Conservation (phyloP, 2,329 filamentous ascomycete genomes). For the Aspergillus floridensis region DNA sequence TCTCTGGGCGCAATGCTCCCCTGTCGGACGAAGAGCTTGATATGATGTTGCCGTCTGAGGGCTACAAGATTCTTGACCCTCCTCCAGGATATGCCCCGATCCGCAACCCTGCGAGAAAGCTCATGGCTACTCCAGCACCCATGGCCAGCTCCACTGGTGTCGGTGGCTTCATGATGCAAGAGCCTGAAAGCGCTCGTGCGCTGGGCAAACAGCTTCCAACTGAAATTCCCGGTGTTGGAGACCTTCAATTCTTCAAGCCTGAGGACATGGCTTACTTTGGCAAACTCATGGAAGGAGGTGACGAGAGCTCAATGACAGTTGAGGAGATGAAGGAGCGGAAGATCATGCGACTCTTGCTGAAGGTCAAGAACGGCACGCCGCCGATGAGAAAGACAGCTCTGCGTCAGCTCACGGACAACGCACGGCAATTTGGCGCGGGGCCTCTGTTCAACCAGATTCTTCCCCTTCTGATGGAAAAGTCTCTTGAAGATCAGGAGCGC, state of each 20-base stretch:
- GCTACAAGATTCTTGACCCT: constrained; percentile 87
- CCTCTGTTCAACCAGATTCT: constrained; percentile 96
- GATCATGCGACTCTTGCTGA: constrained; percentile 93
- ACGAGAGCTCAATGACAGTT: constrained; percentile 87
- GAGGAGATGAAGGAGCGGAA: constrained; percentile 97
- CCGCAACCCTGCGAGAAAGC: constrained; percentile 70
- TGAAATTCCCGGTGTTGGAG: constrained; percentile 92
- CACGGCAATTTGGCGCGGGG: constrained; percentile 89
- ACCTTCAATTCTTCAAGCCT: constrained; percentile 96
- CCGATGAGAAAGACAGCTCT: constrained; percentile 98
- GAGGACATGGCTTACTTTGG: constrained; percentile 99
- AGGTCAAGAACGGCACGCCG: constrained; percentile 98
- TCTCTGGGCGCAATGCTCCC: constrained; percentile 73
- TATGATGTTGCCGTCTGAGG: constrained; percentile 82
- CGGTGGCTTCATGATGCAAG: constrained; percentile 94
- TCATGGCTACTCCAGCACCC: constrained; percentile 71
- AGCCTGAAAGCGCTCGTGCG: constrained; percentile 77
- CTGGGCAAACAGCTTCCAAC: constrained; percentile 89
- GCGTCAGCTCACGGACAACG: constrained; percentile 95
- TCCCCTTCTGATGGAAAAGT: constrained; percentile 96
- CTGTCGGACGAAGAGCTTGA: constrained; percentile 94
- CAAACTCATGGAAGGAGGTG: constrained; percentile 89
- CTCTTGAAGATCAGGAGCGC: constrained; percentile 93
- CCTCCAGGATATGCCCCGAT: constrained; percentile 89
- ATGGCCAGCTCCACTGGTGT: constrained; percentile 56